Conservation (phyloP, 805 yeast genomes). For the Nakazawaea ishiwadae region DNA sequence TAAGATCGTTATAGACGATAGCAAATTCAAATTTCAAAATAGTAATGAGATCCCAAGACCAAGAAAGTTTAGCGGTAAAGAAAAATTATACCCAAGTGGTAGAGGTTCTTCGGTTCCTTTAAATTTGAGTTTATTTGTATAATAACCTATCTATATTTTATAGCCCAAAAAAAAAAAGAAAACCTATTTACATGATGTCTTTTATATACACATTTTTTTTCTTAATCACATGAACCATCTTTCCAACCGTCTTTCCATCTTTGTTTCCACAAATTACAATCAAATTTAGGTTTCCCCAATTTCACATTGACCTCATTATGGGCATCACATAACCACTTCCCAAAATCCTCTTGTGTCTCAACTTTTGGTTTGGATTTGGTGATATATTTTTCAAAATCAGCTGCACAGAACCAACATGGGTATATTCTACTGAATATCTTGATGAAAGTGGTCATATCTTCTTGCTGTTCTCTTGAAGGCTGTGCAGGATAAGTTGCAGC, state of each 20-base stretch:
- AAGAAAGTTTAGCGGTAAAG: conserved; percentile 65
- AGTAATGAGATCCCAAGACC: conserved; percentile 78
- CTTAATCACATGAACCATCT: conserved; percentile 44
- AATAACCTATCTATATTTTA: too few species aligned
- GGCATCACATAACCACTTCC: conserved; percentile 91
- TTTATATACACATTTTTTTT: background rate
- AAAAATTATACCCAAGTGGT: conserved; percentile 90
- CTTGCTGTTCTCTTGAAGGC: conserved; percentile 59
- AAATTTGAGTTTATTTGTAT: conserved; percentile 34
- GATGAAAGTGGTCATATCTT: conserved; percentile 68
- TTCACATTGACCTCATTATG: conserved; percentile 91
- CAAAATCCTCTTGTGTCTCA: conserved; percentile 69
- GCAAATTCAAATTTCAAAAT: conserved; percentile 68
- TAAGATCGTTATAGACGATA: conserved; percentile 52
- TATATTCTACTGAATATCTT: conserved; percentile 70
- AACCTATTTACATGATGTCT: too few species aligned
- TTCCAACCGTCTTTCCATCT: conserved; percentile 98
- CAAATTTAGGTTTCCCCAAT: conserved; percentile 80
- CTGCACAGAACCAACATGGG: conserved; percentile 94
- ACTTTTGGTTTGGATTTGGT: conserved; percentile 50
- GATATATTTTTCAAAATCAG: conserved; percentile 69
- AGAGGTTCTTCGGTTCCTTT: conserved; percentile 90
- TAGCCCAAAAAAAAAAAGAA: too few species aligned
- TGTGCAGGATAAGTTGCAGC: conserved; percentile 83
- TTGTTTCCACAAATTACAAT: conserved; percentile 85